Evolutionary conservation across 1,284 basidiomycete genomes (phyloP).

Genomic region (Amylostereum chailletii): DNA sequence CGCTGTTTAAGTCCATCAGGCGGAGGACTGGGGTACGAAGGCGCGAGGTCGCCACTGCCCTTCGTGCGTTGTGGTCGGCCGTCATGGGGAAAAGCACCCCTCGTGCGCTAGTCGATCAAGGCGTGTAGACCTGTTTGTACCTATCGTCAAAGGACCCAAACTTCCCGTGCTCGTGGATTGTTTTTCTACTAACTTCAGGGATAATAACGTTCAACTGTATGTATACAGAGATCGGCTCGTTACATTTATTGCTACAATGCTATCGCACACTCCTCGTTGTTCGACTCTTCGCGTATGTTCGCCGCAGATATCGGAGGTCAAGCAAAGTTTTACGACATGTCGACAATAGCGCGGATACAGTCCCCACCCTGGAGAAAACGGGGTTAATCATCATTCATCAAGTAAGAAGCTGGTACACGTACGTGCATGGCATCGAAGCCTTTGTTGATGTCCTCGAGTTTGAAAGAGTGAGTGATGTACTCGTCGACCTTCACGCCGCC

Average conservation of each 20-base stretch:
- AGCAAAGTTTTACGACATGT: conserved; percentile 40
- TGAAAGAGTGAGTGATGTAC: conserved; percentile 79
- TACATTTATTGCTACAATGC: too few relatives aligned
- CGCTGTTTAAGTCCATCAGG: conserved; percentile 51
- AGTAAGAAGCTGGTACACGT: conserved; percentile 25
- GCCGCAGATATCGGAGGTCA: too few relatives aligned
- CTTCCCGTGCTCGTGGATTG: too few relatives aligned
- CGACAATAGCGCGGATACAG: conserved; percentile 88
- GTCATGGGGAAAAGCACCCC: conserved; percentile 46
- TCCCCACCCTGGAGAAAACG: conserved; percentile 56
- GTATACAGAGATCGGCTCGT: too few relatives aligned
- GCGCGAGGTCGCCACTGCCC: conserved; percentile 53
- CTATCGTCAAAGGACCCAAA: too few relatives aligned
- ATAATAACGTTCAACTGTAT: too few relatives aligned
- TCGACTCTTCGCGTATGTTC: too few relatives aligned
- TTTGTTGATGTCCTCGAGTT: conserved; percentile 74
- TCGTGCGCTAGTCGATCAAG: conserved; percentile 41
- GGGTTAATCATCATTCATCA: conserved; percentile 1
- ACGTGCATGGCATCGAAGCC: conserved; percentile 96
- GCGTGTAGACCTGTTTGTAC: conserved; percentile 22
- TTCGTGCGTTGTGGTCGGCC: conserved; percentile 62
- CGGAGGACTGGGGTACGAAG: conserved; percentile 57
- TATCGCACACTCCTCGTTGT: too few relatives aligned
- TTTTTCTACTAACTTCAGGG: too few relatives aligned
- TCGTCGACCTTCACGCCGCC: conserved; percentile 81